Percentiles rank a stretch among this genome's conserved stretches.
Evolutionary conservation across 257 asterid species (phyloP).

Genomic region (Haberlea rhodopensis): DNA sequence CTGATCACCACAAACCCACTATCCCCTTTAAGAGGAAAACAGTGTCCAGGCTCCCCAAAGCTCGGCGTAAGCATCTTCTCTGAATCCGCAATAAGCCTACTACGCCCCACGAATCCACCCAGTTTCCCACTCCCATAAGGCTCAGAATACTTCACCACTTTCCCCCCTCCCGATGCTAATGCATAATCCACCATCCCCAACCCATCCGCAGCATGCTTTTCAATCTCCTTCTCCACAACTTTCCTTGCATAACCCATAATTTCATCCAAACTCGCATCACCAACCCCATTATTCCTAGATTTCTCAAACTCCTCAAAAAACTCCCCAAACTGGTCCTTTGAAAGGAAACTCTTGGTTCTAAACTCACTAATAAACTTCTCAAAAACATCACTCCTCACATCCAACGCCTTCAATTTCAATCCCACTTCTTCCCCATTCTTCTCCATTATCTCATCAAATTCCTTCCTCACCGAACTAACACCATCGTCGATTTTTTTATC

Average conservation of each 20-base stretch:
- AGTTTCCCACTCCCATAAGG: conserved; percentile 34
- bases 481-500: conserved; percentile 54
- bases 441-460: conserved; percentile 49
- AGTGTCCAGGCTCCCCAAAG: conserved; percentile 97
- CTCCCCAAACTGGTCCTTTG: conserved; percentile 57
- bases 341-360: conserved; percentile 41
- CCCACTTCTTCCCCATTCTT: conserved; percentile 39
- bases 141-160: conserved; percentile 72
- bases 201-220: conserved; percentile 85
- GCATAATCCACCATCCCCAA: conserved; percentile 87
- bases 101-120: conserved; percentile 24
- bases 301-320: conserved; percentile 65
- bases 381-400: conserved; percentile 48
- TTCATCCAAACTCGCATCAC: conserved; percentile 61
- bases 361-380: conserved; percentile 66
- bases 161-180: conserved; percentile 68
- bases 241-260: conserved; percentile 61
- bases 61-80: conserved; percentile 79
- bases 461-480: conserved; percentile 45
- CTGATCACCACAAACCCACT: conserved; percentile 66
- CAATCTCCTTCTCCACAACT: conserved; percentile 67
- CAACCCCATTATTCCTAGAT: conserved; percentile 28
- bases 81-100: conserved; percentile 38
- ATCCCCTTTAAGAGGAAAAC: conserved; percentile 73
- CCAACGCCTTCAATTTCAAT: conserved; percentile 58